Base-by-base conservation (phyloP, 495 filamentous ascomycete species). In the Penicillium goetzii region DNA sequence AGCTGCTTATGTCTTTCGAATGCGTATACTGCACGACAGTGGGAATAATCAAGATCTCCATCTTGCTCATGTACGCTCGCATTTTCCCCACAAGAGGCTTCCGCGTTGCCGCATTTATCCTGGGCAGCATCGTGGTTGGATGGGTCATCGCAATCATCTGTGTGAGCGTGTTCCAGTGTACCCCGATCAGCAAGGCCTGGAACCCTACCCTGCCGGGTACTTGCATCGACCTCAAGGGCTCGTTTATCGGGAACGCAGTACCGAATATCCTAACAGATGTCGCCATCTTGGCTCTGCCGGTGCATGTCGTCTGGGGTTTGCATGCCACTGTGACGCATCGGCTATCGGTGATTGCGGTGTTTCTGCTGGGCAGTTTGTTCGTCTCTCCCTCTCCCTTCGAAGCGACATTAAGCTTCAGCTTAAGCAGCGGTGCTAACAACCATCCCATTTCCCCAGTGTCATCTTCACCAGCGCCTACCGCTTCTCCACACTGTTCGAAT, bases 241-340 rank as follows among this genome's bases (percentile, higher is more conserved):
- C 79, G 21, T 83, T 80, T 62, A 74, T 81, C 34, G 76, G 74
- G 10, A 80, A 81, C n/a, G 78, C 78, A 9, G 72, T 80, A 11
- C 77, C 78, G 36, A 40, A 40, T 40, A 78, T 86, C 26, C 58
- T 77, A 7, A 80, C 76, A 36, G 80, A 85, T 57, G 60, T 84
- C 36, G 63, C 71, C 12, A 83, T 85, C 19, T 68, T 84, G 4
- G 56, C 72, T n/a, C 68, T 84, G 23, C 82, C 82, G 1, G 62
- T 81, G 1, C 75, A 72, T 2, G 70, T 76, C 19, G 72, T 82
- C 30, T 82, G 78, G 79, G 65, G 61, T 11, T 41, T 83, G 45
- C 73, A 82, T 14, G 58, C 61, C 3, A 66, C 54, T 9, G 6
- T 54, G 4, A 56, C 40, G 10, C 58, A 69, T 15, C 58, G 58